Conservation (phyloP, 495 filamentous ascomycete genomes). For the Hypoxylon perforatum region DNA sequence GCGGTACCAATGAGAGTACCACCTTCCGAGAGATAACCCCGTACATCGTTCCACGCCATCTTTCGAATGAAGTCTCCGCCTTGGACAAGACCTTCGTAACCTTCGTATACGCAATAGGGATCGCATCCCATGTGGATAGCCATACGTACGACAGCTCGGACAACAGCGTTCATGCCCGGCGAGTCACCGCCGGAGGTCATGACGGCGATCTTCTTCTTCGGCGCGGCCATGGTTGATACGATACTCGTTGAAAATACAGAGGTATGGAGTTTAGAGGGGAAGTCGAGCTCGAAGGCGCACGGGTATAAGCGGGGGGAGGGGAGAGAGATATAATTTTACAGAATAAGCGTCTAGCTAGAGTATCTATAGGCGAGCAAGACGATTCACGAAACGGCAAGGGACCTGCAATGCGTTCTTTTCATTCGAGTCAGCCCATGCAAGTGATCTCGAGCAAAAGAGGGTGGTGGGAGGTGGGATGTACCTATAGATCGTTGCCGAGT, state of each 20-base stretch:
- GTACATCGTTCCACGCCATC: constrained; percentile 93
- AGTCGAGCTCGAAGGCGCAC: background rate
- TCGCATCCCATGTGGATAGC: constrained; percentile 87
- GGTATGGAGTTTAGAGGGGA: background rate
- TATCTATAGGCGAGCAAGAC: constrained; percentile 14
- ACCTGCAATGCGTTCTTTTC: constrained; percentile 34
- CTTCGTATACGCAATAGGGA: constrained; percentile 90
- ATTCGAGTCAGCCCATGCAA: constrained; percentile 31
- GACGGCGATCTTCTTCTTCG: constrained; percentile 86
- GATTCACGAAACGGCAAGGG: constrained; percentile 3
- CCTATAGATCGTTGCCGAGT: constrained; percentile 3
- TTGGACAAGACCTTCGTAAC: constrained; percentile 93
- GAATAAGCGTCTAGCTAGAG: background rate
- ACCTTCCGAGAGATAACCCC: constrained; percentile 92
- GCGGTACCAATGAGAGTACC: constrained; percentile 98
- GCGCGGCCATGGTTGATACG: constrained; percentile 48
- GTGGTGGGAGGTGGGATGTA: constrained; percentile 16
- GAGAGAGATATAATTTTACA: background rate
- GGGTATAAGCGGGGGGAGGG: background rate
- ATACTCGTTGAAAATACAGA: background rate
- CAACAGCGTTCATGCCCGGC: constrained; percentile 96
- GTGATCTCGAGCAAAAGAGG: constrained; percentile 1
- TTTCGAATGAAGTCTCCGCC: constrained; percentile 88
- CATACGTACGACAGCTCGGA: constrained; percentile 94
- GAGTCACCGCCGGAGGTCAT: constrained; percentile 98